A percentile compares a stretch with the other conserved stretches of the same genome.
Evolutionary conservation across 208 protist genomes (phyloP).

Genomic region (Acanthamoeba culbertsoni): DNA sequence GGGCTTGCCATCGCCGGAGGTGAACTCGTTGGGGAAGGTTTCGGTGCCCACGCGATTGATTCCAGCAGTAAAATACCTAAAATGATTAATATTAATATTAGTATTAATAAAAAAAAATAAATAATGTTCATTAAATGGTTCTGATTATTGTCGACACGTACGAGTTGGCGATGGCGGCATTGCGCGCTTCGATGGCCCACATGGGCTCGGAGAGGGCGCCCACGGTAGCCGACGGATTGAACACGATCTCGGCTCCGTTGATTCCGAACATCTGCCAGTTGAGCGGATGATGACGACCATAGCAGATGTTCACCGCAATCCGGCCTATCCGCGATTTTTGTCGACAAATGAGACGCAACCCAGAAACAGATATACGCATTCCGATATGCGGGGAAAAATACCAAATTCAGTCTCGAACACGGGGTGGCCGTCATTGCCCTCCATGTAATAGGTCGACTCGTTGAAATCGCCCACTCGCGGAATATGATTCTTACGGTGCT

Average conservation of each 20-base stretch:
- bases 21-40: slow-evolving; percentile 87
- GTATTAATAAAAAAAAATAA: too few relatives aligned
- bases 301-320: slow-evolving; percentile 89
- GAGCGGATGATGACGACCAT: slow-evolving; percentile 87
- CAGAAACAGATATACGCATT: too few relatives aligned
- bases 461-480: slow-evolving; percentile 91
- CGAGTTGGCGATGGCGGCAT: slow-evolving; percentile 88
- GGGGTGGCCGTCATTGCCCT: slow-evolving; percentile 84
- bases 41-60: slow-evolving; percentile 88
- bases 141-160: slow-evolving; percentile 26
- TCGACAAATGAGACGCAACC: background rate
- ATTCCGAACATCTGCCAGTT: slow-evolving; percentile 87
- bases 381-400: too few relatives aligned
- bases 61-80: slow-evolving; percentile 76
- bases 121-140: too few relatives aligned
- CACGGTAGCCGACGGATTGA: slow-evolving; percentile 89
- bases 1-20: slow-evolving; percentile 84
- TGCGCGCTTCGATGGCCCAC: slow-evolving; percentile 88
- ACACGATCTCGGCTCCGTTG: slow-evolving; percentile 90
- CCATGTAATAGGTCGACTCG: slow-evolving; percentile 90
- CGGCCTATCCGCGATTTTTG: slow-evolving; percentile 55
- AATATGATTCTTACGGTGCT: slow-evolving; percentile 90
- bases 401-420: slow-evolving; percentile 88
- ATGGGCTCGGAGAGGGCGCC: slow-evolving; percentile 85
- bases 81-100: background rate